phyloP scores from a whole-genome alignment of 805 yeast species.

The Suhomyces xylopsoci region DNA sequence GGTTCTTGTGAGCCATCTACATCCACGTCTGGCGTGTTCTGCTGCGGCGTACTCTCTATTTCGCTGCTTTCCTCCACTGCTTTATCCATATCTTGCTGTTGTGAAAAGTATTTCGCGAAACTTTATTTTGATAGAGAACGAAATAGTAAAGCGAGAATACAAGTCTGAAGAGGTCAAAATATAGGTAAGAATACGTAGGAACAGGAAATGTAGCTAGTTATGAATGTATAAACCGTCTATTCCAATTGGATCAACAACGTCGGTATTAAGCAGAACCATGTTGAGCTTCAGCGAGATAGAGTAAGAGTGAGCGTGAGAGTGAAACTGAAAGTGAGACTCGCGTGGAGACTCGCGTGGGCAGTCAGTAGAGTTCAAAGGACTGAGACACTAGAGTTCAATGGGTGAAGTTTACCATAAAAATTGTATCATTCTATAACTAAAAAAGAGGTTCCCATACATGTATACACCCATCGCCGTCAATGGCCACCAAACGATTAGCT shows the following conservation, averaged over 20 bases:
- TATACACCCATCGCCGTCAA: slow-evolving; percentile 19
- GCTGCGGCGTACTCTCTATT: not conserved
- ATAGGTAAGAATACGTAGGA: not conserved
- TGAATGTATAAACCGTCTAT: not conserved
- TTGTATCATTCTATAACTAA: not conserved
- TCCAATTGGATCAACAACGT: not conserved
- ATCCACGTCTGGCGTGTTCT: not conserved
- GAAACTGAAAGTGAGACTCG: too few relatives aligned
- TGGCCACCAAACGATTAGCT: slow-evolving; percentile 14
- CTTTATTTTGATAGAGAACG: not conserved
- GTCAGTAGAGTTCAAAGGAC: too few relatives aligned
- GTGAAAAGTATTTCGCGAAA: not conserved
- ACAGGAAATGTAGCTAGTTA: not conserved
- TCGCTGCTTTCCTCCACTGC: not conserved
- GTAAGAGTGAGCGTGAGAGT: too few relatives aligned
- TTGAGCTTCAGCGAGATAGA: too few relatives aligned
- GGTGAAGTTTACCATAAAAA: too few relatives aligned
- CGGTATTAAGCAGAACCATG: not conserved
- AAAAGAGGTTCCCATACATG: slow-evolving; percentile 22
- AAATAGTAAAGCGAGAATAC: not conserved
- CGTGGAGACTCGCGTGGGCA: too few relatives aligned
- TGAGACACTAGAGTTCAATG: too few relatives aligned
- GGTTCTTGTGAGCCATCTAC: not conserved
- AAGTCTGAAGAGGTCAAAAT: not conserved
- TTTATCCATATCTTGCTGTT: not conserved